Conservation (phyloP, 805 yeast genomes). For the Zygotorulaspora danielsina region DNA sequence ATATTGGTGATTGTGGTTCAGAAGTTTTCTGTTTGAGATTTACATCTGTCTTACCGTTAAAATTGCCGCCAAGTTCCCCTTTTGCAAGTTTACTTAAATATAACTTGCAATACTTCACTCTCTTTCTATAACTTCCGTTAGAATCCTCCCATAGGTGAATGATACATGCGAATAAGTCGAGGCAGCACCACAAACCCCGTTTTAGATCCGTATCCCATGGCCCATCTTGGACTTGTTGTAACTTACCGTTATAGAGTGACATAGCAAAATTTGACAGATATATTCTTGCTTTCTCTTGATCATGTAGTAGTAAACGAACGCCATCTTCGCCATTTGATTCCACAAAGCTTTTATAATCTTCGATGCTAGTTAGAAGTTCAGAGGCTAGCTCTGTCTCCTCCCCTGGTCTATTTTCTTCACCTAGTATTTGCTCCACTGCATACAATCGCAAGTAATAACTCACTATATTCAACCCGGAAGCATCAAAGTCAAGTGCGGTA, state of each 20-base stretch:
- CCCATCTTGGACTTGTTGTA: slow-evolving; percentile 46
- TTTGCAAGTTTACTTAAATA: slow-evolving; percentile 26
- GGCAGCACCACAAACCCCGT: slow-evolving; percentile 34
- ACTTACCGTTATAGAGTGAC: slow-evolving; percentile 49
- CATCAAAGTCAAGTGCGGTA: slow-evolving; percentile 27
- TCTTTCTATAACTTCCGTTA: slow-evolving; percentile 17
- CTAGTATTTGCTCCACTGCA: slow-evolving; percentile 69
- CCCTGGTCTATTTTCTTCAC: slow-evolving; percentile 52
- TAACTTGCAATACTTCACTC: slow-evolving; percentile 29
- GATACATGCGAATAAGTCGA: slow-evolving; percentile 25
- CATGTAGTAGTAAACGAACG: slow-evolving; percentile 45
- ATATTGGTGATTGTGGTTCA: neutral
- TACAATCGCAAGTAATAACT: slow-evolving; percentile 44
- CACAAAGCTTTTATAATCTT: slow-evolving; percentile 44
- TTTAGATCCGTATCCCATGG: slow-evolving; percentile 36
- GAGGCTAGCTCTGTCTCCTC: slow-evolving; percentile 60
- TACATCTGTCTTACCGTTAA: neutral
- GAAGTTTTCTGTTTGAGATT: neutral
- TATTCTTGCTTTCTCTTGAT: slow-evolving; percentile 53
- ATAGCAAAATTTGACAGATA: slow-evolving; percentile 56
- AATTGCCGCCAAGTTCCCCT: slow-evolving; percentile 20
- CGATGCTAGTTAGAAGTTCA: slow-evolving; percentile 65
- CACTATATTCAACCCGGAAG: slow-evolving; percentile 24
- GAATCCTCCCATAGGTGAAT: slow-evolving; percentile 26
- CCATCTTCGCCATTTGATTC: slow-evolving; percentile 22